phyloP scores from a whole-genome alignment of 1,139 yeast genomes.

The Candida albicans region DNA sequence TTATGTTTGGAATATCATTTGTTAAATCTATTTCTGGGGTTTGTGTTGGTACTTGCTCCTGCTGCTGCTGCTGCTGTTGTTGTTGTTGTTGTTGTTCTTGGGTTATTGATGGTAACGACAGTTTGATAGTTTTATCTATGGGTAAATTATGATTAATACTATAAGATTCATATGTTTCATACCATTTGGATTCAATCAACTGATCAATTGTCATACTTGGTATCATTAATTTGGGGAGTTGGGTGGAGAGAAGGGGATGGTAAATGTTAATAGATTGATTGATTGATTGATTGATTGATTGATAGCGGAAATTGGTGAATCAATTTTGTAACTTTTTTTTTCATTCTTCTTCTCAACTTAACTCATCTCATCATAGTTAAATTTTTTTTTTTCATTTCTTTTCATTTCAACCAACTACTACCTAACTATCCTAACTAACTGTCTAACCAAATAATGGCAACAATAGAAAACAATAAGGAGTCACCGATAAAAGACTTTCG shows the following conservation, averaged over 20 bases:
- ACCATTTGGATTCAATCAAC: slow-evolving; percentile 9
- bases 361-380: too few relatives aligned
- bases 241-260: too few relatives aligned
- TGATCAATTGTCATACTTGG: slow-evolving; percentile 4
- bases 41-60: background rate
- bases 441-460: too few relatives aligned
- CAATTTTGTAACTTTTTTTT: too few relatives aligned
- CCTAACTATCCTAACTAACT: too few relatives aligned
- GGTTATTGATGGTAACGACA: background rate
- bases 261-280: background rate
- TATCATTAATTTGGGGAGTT: background rate
- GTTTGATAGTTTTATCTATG: slow-evolving; percentile 4
- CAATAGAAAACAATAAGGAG: too few relatives aligned
- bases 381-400: too few relatives aligned
- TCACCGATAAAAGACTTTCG: slow-evolving; percentile 35
- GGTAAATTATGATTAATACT: slow-evolving; percentile 1
- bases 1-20: slow-evolving; percentile 16
- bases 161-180: slow-evolving; percentile 11
- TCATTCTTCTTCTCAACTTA: too few relatives aligned
- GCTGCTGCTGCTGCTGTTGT: too few relatives aligned
- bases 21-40: slow-evolving; percentile 3
- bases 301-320: too few relatives aligned
- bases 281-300: too few relatives aligned
- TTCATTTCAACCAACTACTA: too few relatives aligned
- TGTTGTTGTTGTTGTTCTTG: background rate